phyloP scores from a whole-genome alignment of 441 rosid genomes.

The Geranium incanum region DNA sequence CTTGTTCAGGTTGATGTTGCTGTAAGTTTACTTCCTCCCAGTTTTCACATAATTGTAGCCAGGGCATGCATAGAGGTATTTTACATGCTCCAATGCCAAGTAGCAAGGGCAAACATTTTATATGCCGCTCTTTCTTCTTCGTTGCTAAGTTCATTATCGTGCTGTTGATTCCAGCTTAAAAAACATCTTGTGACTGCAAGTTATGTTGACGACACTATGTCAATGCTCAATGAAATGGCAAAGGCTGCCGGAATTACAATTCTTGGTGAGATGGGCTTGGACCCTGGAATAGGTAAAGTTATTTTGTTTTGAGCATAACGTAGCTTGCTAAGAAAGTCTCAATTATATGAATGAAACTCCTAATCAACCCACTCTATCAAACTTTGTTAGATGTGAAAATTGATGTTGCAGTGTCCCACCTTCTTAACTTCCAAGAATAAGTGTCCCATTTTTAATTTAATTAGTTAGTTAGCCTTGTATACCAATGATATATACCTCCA shows the following conservation, averaged over 20 bases:
- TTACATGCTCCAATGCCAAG: slow-evolving; percentile 12
- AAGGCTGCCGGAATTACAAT: slow-evolving; percentile 65
- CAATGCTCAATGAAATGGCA: slow-evolving; percentile 58
- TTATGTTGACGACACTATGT: slow-evolving; percentile 72
- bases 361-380: background rate
- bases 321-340: background rate
- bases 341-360: background rate
- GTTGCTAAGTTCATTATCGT: slow-evolving; percentile 14
- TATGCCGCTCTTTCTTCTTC: slow-evolving; percentile 11
- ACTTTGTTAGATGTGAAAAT: background rate
- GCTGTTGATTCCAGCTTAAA: slow-evolving; percentile 47
- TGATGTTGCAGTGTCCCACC: background rate
- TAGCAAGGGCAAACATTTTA: background rate
- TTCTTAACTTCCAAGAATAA: background rate
- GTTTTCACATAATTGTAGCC: slow-evolving; percentile 62
- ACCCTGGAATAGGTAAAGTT: slow-evolving; percentile 81
- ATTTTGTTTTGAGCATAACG: background rate
- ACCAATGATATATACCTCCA: background rate
- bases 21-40: slow-evolving; percentile 73
- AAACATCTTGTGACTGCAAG: slow-evolving; percentile 93
- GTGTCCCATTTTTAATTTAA: background rate
- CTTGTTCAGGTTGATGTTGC: slow-evolving; percentile 72
- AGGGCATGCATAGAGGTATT: slow-evolving; percentile 72
- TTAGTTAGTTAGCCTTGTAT: background rate
- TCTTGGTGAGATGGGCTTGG: slow-evolving; percentile 94